Evolutionary conservation across 176 grass and related monocot species (phyloP), one percentile per base, ranked within the genome.

Genomic region (Poa pratensis): DNA sequence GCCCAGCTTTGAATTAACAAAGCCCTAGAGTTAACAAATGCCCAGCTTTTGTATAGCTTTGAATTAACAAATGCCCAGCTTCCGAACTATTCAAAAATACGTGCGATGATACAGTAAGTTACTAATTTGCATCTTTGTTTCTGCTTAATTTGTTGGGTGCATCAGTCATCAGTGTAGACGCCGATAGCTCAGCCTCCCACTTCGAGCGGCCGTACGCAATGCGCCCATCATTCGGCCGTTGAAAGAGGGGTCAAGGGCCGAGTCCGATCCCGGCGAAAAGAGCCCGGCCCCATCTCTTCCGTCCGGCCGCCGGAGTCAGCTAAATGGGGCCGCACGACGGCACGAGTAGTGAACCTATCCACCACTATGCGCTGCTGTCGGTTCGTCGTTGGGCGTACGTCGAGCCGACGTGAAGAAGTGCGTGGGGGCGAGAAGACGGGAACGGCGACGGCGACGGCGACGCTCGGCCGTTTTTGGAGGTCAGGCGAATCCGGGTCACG

Each of bases 181-280:
- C 2, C 2, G 59, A 76, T 23, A 80, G 46, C 58, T 73, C 76
- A 2, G 37, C 66, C 26, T 7, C 42, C 55, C 84, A 80, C 66
- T 48, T 32, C 0, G 54, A 22, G 60, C 50, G 59, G 58, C 8
- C 85, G 27, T 34, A 76, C 86, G 46, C 15, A 46, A 46, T 10
- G 35, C 24, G 24, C 9, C 72, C 58, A 75, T 89, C 48, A 89
- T 89, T 83, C 76, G 59, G 76, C 60, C 87, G 76, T 73, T 73
- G 87, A 89, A 73, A 74, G 1, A 39, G 11, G 46, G 11, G 1
- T 49, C 46, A 49, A 49, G 1, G 46, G 45, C 45, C 45, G 45
- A 46, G 45, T 39, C 4, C 37, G 13, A 14, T 9, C 20, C 5
- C 67, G 18, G 62, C 23, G 30, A 3, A 32, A 32, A 32, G n/a